Percentiles rank a stretch among this genome's conserved stretches.
Evolutionary conservation across 495 filamentous ascomycete genomes (phyloP).

Genomic region (Eremomyces bilateralis): DNA sequence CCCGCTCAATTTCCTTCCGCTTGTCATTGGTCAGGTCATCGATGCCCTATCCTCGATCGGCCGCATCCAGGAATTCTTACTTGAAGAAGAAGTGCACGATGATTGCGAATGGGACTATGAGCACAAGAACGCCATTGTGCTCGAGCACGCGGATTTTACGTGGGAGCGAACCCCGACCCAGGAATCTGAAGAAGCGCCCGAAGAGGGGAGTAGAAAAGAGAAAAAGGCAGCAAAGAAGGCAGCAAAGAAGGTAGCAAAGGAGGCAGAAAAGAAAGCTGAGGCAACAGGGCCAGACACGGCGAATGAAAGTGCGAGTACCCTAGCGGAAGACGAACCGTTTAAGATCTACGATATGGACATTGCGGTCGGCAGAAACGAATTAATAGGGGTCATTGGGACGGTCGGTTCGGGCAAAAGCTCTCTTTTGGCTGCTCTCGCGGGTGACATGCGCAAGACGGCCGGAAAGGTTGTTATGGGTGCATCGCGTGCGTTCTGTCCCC

Average conservation of each 20-base stretch:
- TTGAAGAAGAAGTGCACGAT: conserved; percentile 68
- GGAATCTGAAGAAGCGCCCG: conserved; percentile 25
- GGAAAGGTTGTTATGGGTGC: conserved; percentile 58
- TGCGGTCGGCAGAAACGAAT: conserved; percentile 54
- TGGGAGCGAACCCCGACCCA: conserved; percentile 67
- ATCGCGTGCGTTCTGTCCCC: conserved; percentile 70
- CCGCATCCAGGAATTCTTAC: conserved; percentile 69
- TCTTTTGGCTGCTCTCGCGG: conserved; percentile 69
- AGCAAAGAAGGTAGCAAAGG: conserved; percentile 16
- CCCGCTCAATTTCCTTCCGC: conserved; percentile 68
- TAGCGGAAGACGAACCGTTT: conserved; percentile 49
- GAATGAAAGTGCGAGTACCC: conserved; percentile 28
- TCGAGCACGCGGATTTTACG: conserved; percentile 62
- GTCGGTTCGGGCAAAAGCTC: conserved; percentile 90
- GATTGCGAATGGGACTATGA: conserved; percentile 40
- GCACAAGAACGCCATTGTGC: conserved; percentile 43
- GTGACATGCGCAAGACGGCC: conserved; percentile 72
- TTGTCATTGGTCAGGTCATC: conserved; percentile 71
- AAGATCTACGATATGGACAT: conserved; percentile 55
- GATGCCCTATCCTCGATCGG: conserved; percentile 72
- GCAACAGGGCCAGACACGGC: conserved; percentile 4
- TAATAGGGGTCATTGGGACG: conserved; percentile 75
- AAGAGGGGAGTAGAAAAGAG: conserved; percentile 10
- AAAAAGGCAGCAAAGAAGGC: conserved; percentile 17
- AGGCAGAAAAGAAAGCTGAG: conserved; percentile 7